phyloP scores from a whole-genome alignment of 2,329 filamentous ascomycete species.

The Paraphoma sp. region DNA sequence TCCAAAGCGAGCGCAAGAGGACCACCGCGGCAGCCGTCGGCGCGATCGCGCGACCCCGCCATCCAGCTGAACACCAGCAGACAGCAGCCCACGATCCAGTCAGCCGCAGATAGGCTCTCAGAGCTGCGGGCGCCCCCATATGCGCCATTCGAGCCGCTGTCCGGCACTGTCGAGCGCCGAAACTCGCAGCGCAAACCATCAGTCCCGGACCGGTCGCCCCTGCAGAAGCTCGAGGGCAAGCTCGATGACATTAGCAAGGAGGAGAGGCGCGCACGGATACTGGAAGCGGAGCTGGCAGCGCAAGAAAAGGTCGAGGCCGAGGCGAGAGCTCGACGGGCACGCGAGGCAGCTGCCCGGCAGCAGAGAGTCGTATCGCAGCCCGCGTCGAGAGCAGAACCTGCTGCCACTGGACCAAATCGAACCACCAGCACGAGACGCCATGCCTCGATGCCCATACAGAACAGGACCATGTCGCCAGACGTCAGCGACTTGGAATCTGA shows the following conservation, averaged over 20 bases:
- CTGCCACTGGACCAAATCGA: slow-evolving; percentile 16
- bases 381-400: slow-evolving; percentile 15
- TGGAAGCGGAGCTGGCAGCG: slow-evolving; percentile 79
- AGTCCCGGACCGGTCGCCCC: slow-evolving; percentile 83
- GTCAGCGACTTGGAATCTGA: slow-evolving; percentile 39
- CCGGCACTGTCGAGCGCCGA: slow-evolving; percentile 33
- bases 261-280: slow-evolving; percentile 84
- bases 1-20: slow-evolving; percentile 33
- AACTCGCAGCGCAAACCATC: slow-evolving; percentile 54
- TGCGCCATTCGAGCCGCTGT: slow-evolving; percentile 35
- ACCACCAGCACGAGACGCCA: slow-evolving; percentile 34
- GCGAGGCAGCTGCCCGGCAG: slow-evolving; percentile 38
- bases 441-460: slow-evolving; percentile 41
- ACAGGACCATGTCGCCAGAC: slow-evolving; percentile 25
- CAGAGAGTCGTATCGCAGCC: slow-evolving; percentile 40
- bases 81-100: slow-evolving; percentile 43
- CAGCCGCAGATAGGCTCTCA: slow-evolving; percentile 38
- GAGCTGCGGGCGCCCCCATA: slow-evolving; percentile 42
- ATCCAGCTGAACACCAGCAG: slow-evolving; percentile 44
- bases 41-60: slow-evolving; percentile 39
- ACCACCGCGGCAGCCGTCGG: slow-evolving; percentile 33
- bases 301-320: slow-evolving; percentile 65
- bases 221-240: slow-evolving; percentile 91
- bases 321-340: slow-evolving; percentile 38
- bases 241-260: slow-evolving; percentile 94